These are phyloP conservation scores for Aspergillus quadrilineatus DNA, from an alignment of 2,329 filamentous ascomycete genomes.

Conservation along the genomic window DNA sequence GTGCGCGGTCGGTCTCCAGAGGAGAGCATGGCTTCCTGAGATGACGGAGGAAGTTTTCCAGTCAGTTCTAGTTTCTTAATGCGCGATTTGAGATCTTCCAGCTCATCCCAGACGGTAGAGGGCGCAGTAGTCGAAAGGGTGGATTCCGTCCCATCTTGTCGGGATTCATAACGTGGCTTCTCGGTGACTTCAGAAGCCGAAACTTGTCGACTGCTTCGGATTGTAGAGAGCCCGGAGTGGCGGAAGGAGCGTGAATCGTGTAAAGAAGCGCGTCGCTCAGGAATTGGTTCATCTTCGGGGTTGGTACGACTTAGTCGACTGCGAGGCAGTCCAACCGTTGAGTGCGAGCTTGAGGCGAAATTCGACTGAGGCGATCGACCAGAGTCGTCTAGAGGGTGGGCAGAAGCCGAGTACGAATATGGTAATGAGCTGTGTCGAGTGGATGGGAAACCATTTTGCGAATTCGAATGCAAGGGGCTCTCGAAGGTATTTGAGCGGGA, in stretches of 20 bases:
- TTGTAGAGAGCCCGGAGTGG: slow-evolving; percentile 35
- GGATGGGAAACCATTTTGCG: slow-evolving; percentile 34
- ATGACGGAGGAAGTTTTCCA: slow-evolving; percentile 80
- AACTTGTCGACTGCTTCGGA: slow-evolving; percentile 37
- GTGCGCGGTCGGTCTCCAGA: slow-evolving; percentile 83
- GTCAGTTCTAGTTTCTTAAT: slow-evolving; percentile 88
- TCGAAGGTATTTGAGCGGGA: slow-evolving; percentile 31
- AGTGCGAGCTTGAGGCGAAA: slow-evolving; percentile 35
- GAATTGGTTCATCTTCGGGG: slow-evolving; percentile 31
- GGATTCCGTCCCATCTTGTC: slow-evolving; percentile 73
- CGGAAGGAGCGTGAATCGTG: slow-evolving; percentile 35
- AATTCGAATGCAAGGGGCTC: slow-evolving; percentile 32
- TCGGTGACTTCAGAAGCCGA: slow-evolving; percentile 38
- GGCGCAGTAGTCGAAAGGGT: slow-evolving; percentile 83
- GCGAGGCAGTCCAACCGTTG: slow-evolving; percentile 36
- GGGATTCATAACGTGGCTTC: slow-evolving; percentile 34
- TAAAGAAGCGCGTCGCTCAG: slow-evolving; percentile 34
- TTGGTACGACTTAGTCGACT: slow-evolving; percentile 38
- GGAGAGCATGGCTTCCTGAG: slow-evolving; percentile 73
- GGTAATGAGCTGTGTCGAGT: slow-evolving; percentile 27
- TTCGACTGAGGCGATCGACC: slow-evolving; percentile 35
- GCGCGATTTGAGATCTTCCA: slow-evolving; percentile 91
- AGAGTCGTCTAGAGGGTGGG: slow-evolving; percentile 41
- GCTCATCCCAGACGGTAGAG: slow-evolving; percentile 94
- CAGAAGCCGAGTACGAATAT: slow-evolving; percentile 33